A percentile compares a stretch with the other conserved stretches of the same genome.
Conservation (phyloP, 306 rosid genomes). For the Vigna mungo region DNA sequence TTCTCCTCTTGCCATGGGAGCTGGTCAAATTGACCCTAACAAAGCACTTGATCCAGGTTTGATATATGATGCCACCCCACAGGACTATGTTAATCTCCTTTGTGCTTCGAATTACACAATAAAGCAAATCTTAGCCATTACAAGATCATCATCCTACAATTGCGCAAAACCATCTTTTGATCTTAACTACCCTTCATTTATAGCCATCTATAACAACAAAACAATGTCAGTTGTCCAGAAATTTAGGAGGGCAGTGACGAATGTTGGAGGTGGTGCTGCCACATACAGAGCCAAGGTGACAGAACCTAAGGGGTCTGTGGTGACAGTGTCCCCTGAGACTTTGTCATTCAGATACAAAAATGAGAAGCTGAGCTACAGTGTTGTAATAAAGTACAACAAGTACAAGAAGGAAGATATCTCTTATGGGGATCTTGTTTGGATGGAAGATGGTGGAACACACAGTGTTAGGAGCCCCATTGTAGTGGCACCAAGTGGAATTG, state of each 20-base stretch:
- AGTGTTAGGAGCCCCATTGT: slow-evolving; percentile 51
- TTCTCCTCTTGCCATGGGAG: slow-evolving; percentile 61
- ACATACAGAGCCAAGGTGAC: slow-evolving; percentile 49
- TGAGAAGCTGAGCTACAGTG: slow-evolving; percentile 49
- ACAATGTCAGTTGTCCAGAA: background rate
- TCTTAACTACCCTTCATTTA: slow-evolving; percentile 63
- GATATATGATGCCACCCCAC: slow-evolving; percentile 58
- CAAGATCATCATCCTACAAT: slow-evolving; percentile 46
- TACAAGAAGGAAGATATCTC: slow-evolving; percentile 10
- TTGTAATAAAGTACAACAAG: slow-evolving; percentile 16
- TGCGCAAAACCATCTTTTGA: slow-evolving; percentile 54
- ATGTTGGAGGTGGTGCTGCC: slow-evolving; percentile 57
- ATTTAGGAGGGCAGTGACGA: slow-evolving; percentile 54
- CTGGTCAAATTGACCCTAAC: slow-evolving; percentile 61
- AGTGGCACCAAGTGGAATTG: slow-evolving; percentile 43
- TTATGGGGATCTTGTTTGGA: slow-evolving; percentile 48
- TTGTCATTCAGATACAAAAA: slow-evolving; percentile 42
- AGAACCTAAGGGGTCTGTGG: slow-evolving; percentile 43
- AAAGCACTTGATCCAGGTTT: slow-evolving; percentile 63
- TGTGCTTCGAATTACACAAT: slow-evolving; percentile 45
- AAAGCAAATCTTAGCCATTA: slow-evolving; percentile 48
- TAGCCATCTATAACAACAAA: slow-evolving; percentile 27
- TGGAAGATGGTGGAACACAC: slow-evolving; percentile 42
- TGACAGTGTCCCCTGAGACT: slow-evolving; percentile 47
- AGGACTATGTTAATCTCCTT: slow-evolving; percentile 60